These are phyloP conservation scores for Ensete glaucum DNA, from an alignment of 176 grass and related monocot genomes.

Conservation along the genomic window DNA sequence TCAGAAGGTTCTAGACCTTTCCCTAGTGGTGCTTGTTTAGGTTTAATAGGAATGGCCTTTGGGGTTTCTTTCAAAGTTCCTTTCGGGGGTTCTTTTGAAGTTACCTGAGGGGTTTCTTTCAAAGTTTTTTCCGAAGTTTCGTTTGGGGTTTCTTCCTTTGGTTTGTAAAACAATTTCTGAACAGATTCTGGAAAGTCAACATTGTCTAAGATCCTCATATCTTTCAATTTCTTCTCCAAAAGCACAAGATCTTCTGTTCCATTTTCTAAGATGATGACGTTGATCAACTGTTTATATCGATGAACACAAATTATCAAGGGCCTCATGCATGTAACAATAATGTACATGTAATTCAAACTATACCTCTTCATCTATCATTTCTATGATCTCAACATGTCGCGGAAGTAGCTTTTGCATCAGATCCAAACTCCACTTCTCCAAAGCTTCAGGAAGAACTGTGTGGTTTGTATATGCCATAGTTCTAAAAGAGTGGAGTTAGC, in stretches of 20 bases:
- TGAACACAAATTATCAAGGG: constrained; percentile 16
- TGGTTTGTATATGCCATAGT: constrained; percentile 96
- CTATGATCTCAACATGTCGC: constrained; percentile 98
- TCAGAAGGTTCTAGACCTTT: constrained; percentile 3
- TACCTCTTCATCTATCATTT: constrained; percentile 89
- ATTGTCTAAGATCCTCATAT: constrained; percentile 98
- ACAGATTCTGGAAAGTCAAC: constrained; percentile 70
- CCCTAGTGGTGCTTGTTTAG: constrained; percentile 28
- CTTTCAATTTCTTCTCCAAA: constrained; percentile 71
- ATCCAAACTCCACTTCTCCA: constrained; percentile 97
- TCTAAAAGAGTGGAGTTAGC: constrained; percentile 36
- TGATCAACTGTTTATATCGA: constrained; percentile 53
- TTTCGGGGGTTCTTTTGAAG: not conserved
- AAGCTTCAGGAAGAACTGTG: constrained; percentile 96
- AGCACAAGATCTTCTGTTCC: constrained; percentile 59
- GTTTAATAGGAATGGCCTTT: constrained; percentile 12
- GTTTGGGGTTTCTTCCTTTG: constrained; percentile 33
- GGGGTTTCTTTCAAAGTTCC: not conserved
- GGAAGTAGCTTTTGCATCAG: constrained; percentile 98
- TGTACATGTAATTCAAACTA: constrained; percentile 13
- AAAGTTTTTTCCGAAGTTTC: not conserved
- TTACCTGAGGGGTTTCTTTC: constrained; percentile 1
- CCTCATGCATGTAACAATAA: not conserved
- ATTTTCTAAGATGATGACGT: constrained; percentile 61
- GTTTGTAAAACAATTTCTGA: constrained; percentile 64